Evolutionary conservation across 2,329 filamentous ascomycete species (phyloP).

Genomic region (Dissoconium aciculare): DNA sequence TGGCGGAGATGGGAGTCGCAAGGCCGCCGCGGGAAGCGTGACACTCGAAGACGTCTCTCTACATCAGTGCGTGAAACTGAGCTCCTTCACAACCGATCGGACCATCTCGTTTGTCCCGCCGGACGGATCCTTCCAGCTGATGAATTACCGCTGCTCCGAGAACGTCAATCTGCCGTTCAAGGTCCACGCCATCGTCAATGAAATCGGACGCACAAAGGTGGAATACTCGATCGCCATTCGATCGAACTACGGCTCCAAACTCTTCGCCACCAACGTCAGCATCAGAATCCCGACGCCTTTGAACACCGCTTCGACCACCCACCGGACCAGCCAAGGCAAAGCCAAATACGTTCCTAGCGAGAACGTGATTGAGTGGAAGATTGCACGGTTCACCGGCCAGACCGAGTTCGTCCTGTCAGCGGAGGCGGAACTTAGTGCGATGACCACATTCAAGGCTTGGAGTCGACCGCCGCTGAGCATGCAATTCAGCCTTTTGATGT

Average conservation of each 20-base stretch:
- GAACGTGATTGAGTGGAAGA: slow-evolving; percentile 99
- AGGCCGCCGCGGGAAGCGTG: slow-evolving; percentile 87
- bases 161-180: slow-evolving; percentile 99
- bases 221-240: slow-evolving; percentile 97
- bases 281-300: slow-evolving; percentile 89
- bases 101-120: slow-evolving; percentile 96
- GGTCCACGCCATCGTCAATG: slow-evolving; percentile 95
- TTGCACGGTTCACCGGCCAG: slow-evolving; percentile 94
- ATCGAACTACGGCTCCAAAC: slow-evolving; percentile 88
- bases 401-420: slow-evolving; percentile 90
- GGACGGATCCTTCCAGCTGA: slow-evolving; percentile 95
- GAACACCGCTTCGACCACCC: slow-evolving; percentile 86
- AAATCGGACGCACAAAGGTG: slow-evolving; percentile 91
- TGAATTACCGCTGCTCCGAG: slow-evolving; percentile 95
- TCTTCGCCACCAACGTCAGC: slow-evolving; percentile 93
- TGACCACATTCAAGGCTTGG: slow-evolving; percentile 98
- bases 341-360: slow-evolving; percentile 97
- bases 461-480: slow-evolving; percentile 81
- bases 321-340: slow-evolving; percentile 87
- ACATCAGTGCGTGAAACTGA: slow-evolving; percentile 95
- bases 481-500: slow-evolving; percentile 92
- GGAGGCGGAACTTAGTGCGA: slow-evolving; percentile 82
- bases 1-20: slow-evolving; percentile 42
- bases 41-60: slow-evolving; percentile 97
- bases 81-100: slow-evolving; percentile 88